These are phyloP conservation scores for Camelina laxa DNA, from an alignment of 345 rosid species.

Conservation along the genomic window DNA sequence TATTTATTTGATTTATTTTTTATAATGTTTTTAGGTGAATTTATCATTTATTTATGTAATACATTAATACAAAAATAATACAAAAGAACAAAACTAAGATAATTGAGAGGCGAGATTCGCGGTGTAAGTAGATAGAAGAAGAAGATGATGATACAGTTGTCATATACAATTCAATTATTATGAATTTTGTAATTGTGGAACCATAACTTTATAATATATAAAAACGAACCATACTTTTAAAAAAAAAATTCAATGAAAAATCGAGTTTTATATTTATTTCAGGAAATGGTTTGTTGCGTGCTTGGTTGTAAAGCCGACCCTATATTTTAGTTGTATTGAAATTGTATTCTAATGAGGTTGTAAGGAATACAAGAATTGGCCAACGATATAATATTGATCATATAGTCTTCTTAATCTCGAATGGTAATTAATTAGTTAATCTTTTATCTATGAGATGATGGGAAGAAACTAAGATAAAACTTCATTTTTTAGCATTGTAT, in stretches of 20 bases:
- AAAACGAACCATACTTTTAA: conserved; percentile 11
- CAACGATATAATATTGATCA: background rate
- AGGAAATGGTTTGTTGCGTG: conserved; percentile 34
- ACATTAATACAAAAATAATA: background rate
- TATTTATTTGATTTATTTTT: background rate
- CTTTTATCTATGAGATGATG: background rate
- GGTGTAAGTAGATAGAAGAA: conserved; percentile 31
- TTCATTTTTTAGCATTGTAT: conserved; percentile 5
- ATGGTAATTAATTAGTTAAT: background rate
- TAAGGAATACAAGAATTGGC: conserved; percentile 3
- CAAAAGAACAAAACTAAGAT: conserved; percentile 19
- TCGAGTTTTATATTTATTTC: background rate
- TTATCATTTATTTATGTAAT: background rate
- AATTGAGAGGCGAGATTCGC: conserved; percentile 51
- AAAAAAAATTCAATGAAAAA: background rate
- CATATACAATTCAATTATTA: conserved; percentile 42
- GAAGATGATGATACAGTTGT: conserved; percentile 52
- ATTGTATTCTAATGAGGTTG: conserved; percentile 5
- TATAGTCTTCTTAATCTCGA: background rate
- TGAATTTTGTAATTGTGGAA: conserved; percentile 33
- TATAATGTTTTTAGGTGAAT: background rate
- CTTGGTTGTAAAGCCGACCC: conserved; percentile 33
- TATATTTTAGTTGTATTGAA: background rate
- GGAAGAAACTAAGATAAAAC: background rate
- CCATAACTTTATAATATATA: conserved; percentile 24